Evolutionary conservation across 148 eudicot species (phyloP).

Genomic region (Persicaria tinctoria): DNA sequence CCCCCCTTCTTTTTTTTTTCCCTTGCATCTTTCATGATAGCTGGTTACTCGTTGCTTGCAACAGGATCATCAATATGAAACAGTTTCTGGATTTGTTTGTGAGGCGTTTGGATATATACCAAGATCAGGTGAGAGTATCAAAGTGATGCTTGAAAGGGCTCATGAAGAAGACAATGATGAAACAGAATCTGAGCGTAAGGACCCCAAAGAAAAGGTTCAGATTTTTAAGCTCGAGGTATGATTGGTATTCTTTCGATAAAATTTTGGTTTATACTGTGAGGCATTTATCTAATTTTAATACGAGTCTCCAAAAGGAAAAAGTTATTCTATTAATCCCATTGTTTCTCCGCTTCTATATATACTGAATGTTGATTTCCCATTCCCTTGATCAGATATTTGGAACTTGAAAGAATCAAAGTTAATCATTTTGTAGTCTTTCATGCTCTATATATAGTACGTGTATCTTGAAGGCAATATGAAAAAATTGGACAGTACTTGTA

Average conservation of each 20-base stretch:
- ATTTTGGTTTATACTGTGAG: too few species aligned
- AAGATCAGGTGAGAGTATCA: constrained; percentile 84
- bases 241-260: background rate
- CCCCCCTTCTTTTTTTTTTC: background rate
- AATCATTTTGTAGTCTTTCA: too few species aligned
- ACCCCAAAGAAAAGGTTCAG: constrained; percentile 8
- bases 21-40: background rate
- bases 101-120: constrained; percentile 97
- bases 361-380: too few species aligned
- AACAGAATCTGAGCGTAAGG: constrained; percentile 50
- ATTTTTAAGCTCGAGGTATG: background rate
- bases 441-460: too few species aligned
- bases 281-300: background rate
- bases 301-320: background rate
- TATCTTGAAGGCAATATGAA: too few species aligned
- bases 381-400: too few species aligned
- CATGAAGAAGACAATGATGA: constrained; percentile 52
- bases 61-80: constrained; percentile 93
- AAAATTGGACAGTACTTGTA: too few species aligned
- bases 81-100: constrained; percentile 92
- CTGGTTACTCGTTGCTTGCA: background rate
- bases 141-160: constrained; percentile 70
- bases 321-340: too few species aligned
- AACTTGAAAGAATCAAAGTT: too few species aligned
- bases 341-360: too few species aligned